Percentiles rank a stretch among this genome's conserved stretches.
phyloP scores from a whole-genome alignment of 768 basidiomycete genomes.

The Phaffia australis region DNA sequence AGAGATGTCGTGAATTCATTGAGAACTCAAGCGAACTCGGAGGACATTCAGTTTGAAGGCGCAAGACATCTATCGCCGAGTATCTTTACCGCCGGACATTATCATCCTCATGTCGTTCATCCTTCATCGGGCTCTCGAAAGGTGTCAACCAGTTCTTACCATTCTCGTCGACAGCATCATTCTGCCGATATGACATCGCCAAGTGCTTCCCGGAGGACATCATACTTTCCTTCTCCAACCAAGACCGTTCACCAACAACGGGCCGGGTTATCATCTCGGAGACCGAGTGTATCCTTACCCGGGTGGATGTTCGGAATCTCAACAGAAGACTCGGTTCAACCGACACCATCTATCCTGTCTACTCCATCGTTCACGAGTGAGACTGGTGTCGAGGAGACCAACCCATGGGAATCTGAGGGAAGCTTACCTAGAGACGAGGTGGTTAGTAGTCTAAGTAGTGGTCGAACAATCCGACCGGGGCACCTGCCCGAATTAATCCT shows the following conservation, averaged over 20 bases:
- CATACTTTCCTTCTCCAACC: too few species aligned
- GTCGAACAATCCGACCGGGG: not conserved
- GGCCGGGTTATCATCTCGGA: not conserved
- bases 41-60: slow-evolving; percentile 50
- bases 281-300: not conserved
- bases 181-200: not conserved
- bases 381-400: not conserved
- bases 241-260: not conserved
- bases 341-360: too few species aligned
- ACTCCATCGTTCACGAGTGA: not conserved
- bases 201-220: too few species aligned
- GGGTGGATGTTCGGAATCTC: not conserved
- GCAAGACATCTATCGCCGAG: slow-evolving; percentile 42
- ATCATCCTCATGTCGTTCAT: slow-evolving; percentile 41
- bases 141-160: not conserved
- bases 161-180: not conserved
- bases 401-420: not conserved
- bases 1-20: slow-evolving; percentile 77
- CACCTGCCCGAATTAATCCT: not conserved
- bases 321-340: too few species aligned
- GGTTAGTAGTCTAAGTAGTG: not conserved
- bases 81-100: slow-evolving; percentile 67
- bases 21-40: slow-evolving; percentile 54
- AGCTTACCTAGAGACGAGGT: too few species aligned
- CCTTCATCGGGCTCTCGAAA: too few species aligned